phyloP scores from a whole-genome alignment of 352 stramenopile genomes.

The Aphanomyces stellatus region DNA sequence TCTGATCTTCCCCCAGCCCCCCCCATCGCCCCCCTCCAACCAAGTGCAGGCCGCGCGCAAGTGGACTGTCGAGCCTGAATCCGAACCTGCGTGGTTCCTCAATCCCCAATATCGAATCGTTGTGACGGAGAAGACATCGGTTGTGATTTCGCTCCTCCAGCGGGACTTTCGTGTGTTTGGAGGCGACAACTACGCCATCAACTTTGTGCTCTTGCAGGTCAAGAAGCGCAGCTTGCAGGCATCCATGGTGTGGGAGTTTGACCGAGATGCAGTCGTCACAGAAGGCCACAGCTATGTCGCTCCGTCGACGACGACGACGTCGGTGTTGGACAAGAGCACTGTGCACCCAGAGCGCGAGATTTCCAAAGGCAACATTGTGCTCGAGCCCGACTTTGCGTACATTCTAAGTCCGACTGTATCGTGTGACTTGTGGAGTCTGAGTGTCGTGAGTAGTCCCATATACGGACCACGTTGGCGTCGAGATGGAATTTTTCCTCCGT shows the following conservation, averaged over 20 bases:
- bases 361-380: slow-evolving; percentile 52
- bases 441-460: slow-evolving; percentile 44
- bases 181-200: slow-evolving; percentile 79
- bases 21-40: background rate
- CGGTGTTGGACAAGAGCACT: background rate
- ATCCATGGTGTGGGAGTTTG: slow-evolving; percentile 67
- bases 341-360: slow-evolving; percentile 64
- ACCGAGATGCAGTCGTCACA: slow-evolving; percentile 44
- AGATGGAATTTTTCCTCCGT: slow-evolving; percentile 87
- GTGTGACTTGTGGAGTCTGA: background rate
- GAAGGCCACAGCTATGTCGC: slow-evolving; percentile 63
- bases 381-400: slow-evolving; percentile 67
- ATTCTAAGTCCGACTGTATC: slow-evolving; percentile 30
- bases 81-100: slow-evolving; percentile 84
- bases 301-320: slow-evolving; percentile 10
- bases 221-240: slow-evolving; percentile 40
- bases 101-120: slow-evolving; percentile 85
- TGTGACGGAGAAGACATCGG: slow-evolving; percentile 29
- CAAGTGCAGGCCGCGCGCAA: slow-evolving; percentile 23
- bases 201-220: slow-evolving; percentile 75
- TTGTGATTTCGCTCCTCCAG: slow-evolving; percentile 76
- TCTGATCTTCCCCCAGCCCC: background rate
- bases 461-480: slow-evolving; percentile 66
- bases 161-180: slow-evolving; percentile 71
- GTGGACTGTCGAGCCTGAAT: slow-evolving; percentile 55